Conservation (phyloP, 225 moss, liverwort and hornwort species). For the Bryoerythrophyllum caledonicum region DNA sequence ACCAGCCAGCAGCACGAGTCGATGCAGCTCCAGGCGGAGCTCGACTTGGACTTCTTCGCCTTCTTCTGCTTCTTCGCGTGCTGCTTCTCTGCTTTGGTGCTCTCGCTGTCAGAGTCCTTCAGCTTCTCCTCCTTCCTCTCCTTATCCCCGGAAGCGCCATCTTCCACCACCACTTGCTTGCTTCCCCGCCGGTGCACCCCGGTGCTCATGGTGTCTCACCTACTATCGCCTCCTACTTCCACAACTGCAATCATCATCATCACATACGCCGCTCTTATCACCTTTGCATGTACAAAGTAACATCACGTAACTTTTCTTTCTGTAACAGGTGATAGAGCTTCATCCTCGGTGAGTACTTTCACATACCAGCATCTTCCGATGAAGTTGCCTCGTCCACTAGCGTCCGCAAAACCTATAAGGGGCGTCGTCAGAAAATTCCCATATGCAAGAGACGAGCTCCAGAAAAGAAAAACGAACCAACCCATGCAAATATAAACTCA, state of each 20-base stretch:
- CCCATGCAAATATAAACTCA: slow-evolving; percentile 4
- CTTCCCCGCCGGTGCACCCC: slow-evolving; percentile 52
- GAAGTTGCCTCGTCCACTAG: neutral
- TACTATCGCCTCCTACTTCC: neutral
- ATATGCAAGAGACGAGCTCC: neutral
- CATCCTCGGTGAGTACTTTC: neutral
- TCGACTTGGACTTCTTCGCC: slow-evolving; percentile 32
- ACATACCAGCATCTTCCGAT: neutral
- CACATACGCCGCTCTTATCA: neutral
- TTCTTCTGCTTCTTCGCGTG: slow-evolving; percentile 28
- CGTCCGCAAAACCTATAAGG: neutral
- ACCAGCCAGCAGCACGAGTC: slow-evolving; percentile 95
- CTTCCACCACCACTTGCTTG: slow-evolving; percentile 31
- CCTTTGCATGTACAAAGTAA: neutral
- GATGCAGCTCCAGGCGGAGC: slow-evolving; percentile 65
- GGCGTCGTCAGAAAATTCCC: neutral
- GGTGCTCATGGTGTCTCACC: slow-evolving; percentile 36
- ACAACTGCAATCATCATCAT: neutral
- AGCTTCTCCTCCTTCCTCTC: slow-evolving; percentile 26
- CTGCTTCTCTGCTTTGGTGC: slow-evolving; percentile 22
- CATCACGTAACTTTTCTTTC: neutral
- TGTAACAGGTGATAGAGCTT: neutral
- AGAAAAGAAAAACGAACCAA: neutral
- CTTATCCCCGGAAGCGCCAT: slow-evolving; percentile 24
- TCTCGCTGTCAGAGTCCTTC: slow-evolving; percentile 50